Percentiles rank a stretch among this genome's conserved stretches.
phyloP scores from a whole-genome alignment of 1,284 basidiomycete genomes.

The Cryptococcus sp. region DNA sequence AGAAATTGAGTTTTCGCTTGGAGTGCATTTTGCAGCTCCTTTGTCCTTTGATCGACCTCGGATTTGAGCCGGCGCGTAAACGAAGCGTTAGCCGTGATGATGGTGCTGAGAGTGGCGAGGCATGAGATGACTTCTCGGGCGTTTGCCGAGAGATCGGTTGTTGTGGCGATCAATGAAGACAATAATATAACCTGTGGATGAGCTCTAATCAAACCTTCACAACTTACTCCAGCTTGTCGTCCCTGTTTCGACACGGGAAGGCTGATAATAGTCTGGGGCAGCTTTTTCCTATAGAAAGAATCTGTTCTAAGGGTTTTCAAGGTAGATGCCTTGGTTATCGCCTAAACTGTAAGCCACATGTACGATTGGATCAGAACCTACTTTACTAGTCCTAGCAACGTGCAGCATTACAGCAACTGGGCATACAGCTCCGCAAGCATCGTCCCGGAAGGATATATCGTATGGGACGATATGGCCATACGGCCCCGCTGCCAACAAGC shows the following conservation, averaged over 20 bases:
- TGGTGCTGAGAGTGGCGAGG: conserved; percentile 41
- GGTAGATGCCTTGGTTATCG: conserved; percentile 25
- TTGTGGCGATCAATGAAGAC: conserved; percentile 29
- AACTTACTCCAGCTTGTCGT: conserved; percentile 26
- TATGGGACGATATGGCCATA: conserved; percentile 33
- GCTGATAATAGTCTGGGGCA: conserved; percentile 33
- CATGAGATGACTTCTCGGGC: conserved; percentile 32
- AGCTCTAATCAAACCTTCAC: too few species aligned
- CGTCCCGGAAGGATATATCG: conserved; percentile 32
- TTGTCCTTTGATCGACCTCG: conserved; percentile 37
- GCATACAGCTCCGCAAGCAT: conserved; percentile 25
- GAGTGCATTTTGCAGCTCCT: conserved; percentile 36
- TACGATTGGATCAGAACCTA: conserved; percentile 10
- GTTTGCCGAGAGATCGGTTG: conserved; percentile 19
- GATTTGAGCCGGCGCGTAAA: conserved; percentile 35
- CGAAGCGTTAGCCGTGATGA: conserved; percentile 34
- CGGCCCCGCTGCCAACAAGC: conserved; percentile 37
- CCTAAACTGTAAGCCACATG: conserved; percentile 1
- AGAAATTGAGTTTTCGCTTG: conserved; percentile 44
- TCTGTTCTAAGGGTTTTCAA: conserved; percentile 29
- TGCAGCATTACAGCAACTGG: conserved; percentile 40
- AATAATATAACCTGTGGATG: conserved; percentile 28
- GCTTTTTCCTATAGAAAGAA: conserved; percentile 33
- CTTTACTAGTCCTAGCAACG: conserved; percentile 37
- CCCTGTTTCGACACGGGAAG: conserved; percentile 43